Evolutionary conservation across 352 stramenopile genomes (phyloP).

Genomic region (Nothophytophthora sp.): DNA sequence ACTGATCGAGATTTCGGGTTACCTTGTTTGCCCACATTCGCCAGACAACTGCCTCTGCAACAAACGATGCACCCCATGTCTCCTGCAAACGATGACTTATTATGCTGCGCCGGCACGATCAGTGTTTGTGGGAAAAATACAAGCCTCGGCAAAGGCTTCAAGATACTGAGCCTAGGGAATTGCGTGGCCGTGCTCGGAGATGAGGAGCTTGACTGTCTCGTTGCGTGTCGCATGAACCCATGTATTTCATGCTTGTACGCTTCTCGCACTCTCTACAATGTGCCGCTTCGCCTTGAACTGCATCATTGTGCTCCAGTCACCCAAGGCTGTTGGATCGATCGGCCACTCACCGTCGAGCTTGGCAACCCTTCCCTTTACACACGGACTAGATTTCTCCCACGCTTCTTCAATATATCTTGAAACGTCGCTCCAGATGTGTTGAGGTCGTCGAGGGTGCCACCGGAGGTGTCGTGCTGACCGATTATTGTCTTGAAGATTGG

Average conservation of each 20-base stretch:
- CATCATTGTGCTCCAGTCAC: conserved; percentile 10
- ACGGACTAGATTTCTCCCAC: conserved; percentile 1
- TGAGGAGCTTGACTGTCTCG: conserved; percentile 3
- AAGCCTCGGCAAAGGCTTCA: conserved; percentile 1
- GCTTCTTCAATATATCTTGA: conserved; percentile 1
- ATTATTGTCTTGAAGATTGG: conserved; percentile 18
- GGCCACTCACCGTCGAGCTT: conserved; percentile 6
- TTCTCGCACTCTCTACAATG: conserved; percentile 8
- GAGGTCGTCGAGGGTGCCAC: conserved; percentile 3
- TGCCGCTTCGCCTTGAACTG: conserved; percentile 16
- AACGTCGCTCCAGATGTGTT: conserved; percentile 3
- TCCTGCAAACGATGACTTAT: conserved; percentile 2
- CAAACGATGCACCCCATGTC: conserved; percentile 6
- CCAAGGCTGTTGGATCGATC: not conserved
- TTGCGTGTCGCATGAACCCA: conserved; percentile 5
- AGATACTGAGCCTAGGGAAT: conserved; percentile 5
- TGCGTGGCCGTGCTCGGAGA: conserved; percentile 10
- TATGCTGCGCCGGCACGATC: conserved; percentile 15
- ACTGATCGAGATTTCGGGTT: conserved; percentile 5
- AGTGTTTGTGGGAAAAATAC: conserved; percentile 7
- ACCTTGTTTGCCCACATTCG: conserved; percentile 21
- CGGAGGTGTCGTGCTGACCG: conserved; percentile 9
- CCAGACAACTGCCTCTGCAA: conserved; percentile 2
- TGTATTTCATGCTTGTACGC: not conserved
- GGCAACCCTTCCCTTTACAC: conserved; percentile 2